Evolutionary conservation across 805 yeast genomes (phyloP).

Genomic region (Sugiyamaella smithiae): DNA sequence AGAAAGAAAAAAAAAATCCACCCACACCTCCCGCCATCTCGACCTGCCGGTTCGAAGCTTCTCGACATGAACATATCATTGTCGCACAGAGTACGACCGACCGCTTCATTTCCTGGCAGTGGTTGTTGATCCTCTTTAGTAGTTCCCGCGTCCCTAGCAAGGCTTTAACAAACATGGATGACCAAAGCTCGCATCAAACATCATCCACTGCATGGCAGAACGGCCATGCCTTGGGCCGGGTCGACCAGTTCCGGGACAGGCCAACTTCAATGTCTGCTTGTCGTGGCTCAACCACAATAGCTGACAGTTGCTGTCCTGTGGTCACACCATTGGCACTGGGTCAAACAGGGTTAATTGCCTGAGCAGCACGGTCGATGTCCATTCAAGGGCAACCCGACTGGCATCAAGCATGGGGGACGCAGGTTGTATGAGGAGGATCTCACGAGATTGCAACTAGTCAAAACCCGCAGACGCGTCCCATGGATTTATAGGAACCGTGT

Average conservation of each 20-base stretch:
- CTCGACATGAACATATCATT: conserved; percentile 5
- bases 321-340: background rate
- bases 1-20: background rate
- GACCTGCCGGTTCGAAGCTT: background rate
- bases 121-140: background rate
- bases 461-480: too few relatives aligned
- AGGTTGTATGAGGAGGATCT: background rate
- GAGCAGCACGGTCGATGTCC: background rate
- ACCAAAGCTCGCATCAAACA: background rate
- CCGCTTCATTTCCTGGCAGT: background rate
- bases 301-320: background rate
- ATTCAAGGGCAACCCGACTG: conserved; percentile 2
- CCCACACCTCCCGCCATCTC: background rate
- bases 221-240: background rate
- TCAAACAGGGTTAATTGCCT: background rate
- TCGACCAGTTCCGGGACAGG: background rate
- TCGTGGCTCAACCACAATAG: background rate
- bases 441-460: too few relatives aligned
- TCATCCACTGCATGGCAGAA: background rate
- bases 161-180: background rate
- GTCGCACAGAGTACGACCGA: background rate
- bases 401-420: background rate
- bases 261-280: background rate
- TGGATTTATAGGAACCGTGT: too few relatives aligned
- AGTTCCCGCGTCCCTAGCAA: background rate